Base-by-base conservation (phyloP, 768 basidiomycete species). In the Collybiopsis confluens region DNA sequence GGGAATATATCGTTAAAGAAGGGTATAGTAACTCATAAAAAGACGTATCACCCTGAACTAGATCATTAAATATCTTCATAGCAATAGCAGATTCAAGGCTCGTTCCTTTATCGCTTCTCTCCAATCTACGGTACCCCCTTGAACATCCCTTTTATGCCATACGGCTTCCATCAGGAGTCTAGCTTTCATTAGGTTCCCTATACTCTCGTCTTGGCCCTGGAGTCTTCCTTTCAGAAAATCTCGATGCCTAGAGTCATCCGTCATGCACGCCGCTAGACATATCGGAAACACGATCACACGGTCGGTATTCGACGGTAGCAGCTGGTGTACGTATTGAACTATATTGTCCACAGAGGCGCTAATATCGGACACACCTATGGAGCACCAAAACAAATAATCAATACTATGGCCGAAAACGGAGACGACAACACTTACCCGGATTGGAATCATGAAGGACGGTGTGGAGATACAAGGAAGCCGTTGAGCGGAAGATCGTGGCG, bases 211-310 rank as follows among this genome's bases (percentile, higher is more conserved):
- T 56, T 80, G 75, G 27, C 64, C 68, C 23, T 79, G 75, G 45
- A 89, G 64, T 45, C 84, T 74, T 21, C 70, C 68, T 61, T 81
- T 85, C 65, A 87, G 72, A 59, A 83, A 76, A 47, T 83, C 81
- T 33, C 83, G 75, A 45, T 73, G 73, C 37, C 66, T 70, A 16
- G 74, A 79, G 64, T 85, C 81, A 65, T 88, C 83, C 42, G 86
- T 80, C 77, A 91, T 77, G 65, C 82, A 82, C 4, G 85, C 90
- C 27, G 85, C 82, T 38, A 92, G 71, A 64, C 82, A 85, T 52
- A 89, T 77, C 26, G 90, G 88, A 68, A 90, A 86, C 20, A 88
- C 72, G 38, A 90, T 67, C 7, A 79, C 75, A 54, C 86, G 80
- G 65, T 92, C 90, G 40, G 81, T 67, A 54, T 79, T 73, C 15